phyloP scores from a whole-genome alignment of 352 stramenopile genomes.

The Thraustochytrium striatum region DNA sequence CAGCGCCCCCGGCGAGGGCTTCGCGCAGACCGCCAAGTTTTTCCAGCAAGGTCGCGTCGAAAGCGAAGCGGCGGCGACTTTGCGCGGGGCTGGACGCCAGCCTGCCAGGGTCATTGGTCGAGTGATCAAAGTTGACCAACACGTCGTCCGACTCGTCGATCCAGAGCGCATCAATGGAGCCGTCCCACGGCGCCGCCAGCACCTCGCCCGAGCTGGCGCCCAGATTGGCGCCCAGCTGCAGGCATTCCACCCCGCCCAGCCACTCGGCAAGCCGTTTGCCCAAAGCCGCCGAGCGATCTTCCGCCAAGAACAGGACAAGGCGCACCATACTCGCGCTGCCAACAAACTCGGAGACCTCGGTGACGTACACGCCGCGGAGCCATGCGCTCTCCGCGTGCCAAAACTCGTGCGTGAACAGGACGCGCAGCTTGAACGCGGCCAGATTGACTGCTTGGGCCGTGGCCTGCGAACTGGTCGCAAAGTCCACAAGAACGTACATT shows the following conservation, averaged over 20 bases:
- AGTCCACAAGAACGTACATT: background rate
- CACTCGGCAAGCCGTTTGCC: background rate
- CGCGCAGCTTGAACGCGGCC: constrained; percentile 25
- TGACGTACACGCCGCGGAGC: background rate
- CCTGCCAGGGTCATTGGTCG: background rate
- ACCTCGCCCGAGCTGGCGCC: background rate
- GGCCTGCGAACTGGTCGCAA: background rate
- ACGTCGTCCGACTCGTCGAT: background rate
- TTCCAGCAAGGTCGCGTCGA: background rate
- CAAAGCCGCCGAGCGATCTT: background rate
- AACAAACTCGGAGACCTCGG: constrained; percentile 21
- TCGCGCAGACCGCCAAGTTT: background rate
- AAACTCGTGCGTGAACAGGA: constrained; percentile 31
- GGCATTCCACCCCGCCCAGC: background rate
- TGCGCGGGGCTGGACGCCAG: background rate
- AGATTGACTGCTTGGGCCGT: background rate
- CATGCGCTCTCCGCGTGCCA: background rate
- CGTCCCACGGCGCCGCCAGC: background rate
- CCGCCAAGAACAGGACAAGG: constrained; percentile 4
- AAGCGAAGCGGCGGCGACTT: background rate
- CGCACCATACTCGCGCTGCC: constrained; percentile 16
- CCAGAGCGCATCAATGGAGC: constrained; percentile 5
- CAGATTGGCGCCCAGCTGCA: background rate
- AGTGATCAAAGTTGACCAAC: background rate
- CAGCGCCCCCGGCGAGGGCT: too few relatives aligned